Evolutionary conservation across 2,329 filamentous ascomycete genomes (phyloP), one percentile per base, ranked within the genome.

Genomic region (Monilinia fructigena): DNA sequence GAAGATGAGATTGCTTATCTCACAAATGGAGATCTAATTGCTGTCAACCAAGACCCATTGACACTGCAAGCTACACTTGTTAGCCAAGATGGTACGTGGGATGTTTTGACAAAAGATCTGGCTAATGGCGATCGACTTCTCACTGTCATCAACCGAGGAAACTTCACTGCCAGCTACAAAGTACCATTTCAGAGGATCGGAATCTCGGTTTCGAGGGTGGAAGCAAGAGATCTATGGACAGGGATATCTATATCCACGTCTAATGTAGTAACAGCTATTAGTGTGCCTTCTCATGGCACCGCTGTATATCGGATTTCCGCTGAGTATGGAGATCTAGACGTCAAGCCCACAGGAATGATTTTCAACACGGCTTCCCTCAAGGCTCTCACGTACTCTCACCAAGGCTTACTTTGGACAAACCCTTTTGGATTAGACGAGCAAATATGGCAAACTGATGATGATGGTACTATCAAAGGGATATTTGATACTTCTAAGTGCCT

Each of bases 331-430:
- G 16, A 60, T 35, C 59, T 68, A 14, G 61, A 55, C 12, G 54
- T 69, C 42, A 69, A 55, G 42, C 80, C 81, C 0, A 83, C 81
- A 0, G 82, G 82, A 5, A 77, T 81, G 70, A 79, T 83, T 59
- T 82, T 83, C 73, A 82, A 83, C 70, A 82, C 81, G 0, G 78
- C 76, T 28, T 81, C 80, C 2, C 73, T 78, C 12, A 76, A 77
- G 40, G 82, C 80, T 67, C 73, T 83, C 45, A 79, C 79, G 5
- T 52, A 67, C 11, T 67, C 69, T 20, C 52, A 23, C 18, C 58
- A 61, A 31, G 42, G 55, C 5, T 70, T 80, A 7, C 70, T 45
- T 0, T 82, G 79, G 72, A 68, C 70, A 5, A 67, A 72, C 4
- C 82, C 81, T 66, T 73, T 76, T 42, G 81, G 74, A 11, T 69